Conservation (phyloP, 805 yeast species). For the Saccharomyces mikatae region DNA sequence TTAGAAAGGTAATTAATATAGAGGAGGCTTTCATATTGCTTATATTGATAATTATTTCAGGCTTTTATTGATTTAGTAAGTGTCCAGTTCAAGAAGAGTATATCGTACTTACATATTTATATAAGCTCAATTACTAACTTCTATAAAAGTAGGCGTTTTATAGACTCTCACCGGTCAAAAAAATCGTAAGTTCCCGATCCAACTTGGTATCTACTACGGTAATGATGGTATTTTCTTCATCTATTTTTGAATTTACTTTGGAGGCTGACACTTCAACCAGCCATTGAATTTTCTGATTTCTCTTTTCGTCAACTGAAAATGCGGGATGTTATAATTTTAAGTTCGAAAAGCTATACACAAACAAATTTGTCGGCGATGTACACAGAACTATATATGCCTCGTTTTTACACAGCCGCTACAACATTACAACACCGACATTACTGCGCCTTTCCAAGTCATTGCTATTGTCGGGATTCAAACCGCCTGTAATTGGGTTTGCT, state of each 20-base stretch:
- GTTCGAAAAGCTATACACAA: neutral
- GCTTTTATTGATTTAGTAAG: neutral
- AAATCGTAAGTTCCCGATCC: neutral
- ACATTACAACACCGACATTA: conserved; percentile 85
- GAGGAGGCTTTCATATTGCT: neutral
- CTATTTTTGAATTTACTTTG: neutral
- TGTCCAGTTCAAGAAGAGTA: neutral
- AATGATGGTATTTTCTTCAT: neutral
- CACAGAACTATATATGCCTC: neutral
- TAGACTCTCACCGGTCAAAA: neutral
- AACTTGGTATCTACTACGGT: neutral
- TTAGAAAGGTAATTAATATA: neutral
- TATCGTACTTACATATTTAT: neutral
- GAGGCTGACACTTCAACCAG: neutral
- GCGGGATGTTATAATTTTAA: neutral
- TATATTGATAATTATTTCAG: neutral
- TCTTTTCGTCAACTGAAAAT: neutral
- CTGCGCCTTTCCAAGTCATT: conserved; percentile 51
- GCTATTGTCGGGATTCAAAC: conserved; percentile 51
- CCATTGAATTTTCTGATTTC: neutral
- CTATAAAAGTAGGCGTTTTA: neutral
- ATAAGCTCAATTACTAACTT: neutral
- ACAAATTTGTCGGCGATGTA: neutral
- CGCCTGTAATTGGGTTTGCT: conserved; percentile 75
- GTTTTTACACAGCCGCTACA: conserved; percentile 30